Base-by-base conservation (phyloP, 441 rosid genomes). In the Pelargonium fulgidum region DNA sequence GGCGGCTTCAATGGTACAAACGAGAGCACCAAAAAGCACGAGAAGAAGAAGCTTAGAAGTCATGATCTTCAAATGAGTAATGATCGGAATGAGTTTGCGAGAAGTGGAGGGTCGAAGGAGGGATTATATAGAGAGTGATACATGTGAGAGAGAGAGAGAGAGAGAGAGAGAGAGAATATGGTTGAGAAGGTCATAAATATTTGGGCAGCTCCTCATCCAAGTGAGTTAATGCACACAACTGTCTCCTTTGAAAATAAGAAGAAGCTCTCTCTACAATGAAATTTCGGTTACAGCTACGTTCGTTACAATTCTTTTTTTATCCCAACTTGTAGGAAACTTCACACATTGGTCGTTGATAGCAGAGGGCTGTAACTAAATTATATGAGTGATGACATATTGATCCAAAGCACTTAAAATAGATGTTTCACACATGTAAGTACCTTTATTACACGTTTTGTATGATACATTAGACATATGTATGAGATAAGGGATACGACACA, bases 211-310 rank as follows among this genome's bases (percentile, higher is more conserved):
- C 65, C 83, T 75, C 80, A 75, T 71, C 80, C 48, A 68, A 73
- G 78, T 19, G 77, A 71, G 44, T 81, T 74, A 85, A 79, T 81
- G 86, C 80, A 17, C 62, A 64, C 80, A 78, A 71, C 85, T 73
- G 76, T 66, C 75, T 14, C 75, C 20, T 65, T 79, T 72, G 81
- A 80, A 71, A 80, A 80, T 14, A 65, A 50, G 39, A 17, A 24
- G 41, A n/a, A n/a, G n/a, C 61, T 3, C 44, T 64, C 36, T 24
- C 66, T 10, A n/a, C 66, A 24, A 39, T 39, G 7, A 39, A 39
- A 39, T 39, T 39, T 11, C 47, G 9, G 47, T 42, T 42, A 42
- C 42, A 5, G 47, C 9, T 42, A 42, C 47, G 7, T 42, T 42
- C 3, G 47, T 42, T 0, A 42, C 47, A 5, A 11, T 42, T 42